Conservation (phyloP, 2,329 filamentous ascomycete species). For the Penicillium sp. region DNA sequence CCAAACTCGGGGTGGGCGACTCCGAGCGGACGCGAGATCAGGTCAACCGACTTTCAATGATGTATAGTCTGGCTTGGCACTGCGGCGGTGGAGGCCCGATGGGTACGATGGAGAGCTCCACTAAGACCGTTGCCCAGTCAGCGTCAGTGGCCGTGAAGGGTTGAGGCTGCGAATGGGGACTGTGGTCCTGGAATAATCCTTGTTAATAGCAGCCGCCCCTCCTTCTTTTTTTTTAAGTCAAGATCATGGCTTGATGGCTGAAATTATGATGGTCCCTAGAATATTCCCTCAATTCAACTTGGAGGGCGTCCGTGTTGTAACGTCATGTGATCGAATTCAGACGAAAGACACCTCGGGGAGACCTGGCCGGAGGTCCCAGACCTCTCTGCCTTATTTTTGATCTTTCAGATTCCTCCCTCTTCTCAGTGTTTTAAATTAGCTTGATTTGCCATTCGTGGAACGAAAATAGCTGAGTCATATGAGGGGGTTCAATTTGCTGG, state of each 20-base stretch:
- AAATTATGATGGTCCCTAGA: slow-evolving; percentile 3
- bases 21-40: slow-evolving; percentile 17
- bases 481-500: slow-evolving; percentile 23
- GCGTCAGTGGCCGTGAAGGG: background rate
- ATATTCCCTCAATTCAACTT: slow-evolving; percentile 4
- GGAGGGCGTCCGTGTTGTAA: slow-evolving; percentile 1
- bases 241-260: background rate
- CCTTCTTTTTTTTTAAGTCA: background rate
- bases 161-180: slow-evolving; percentile 1
- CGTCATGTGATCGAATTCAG: slow-evolving; percentile 8
- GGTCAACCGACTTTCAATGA: slow-evolving; percentile 13
- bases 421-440: background rate
- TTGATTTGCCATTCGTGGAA: background rate
- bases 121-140: background rate
- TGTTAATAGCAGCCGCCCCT: background rate
- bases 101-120: slow-evolving; percentile 15
- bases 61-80: slow-evolving; percentile 21
- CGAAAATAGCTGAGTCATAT: slow-evolving; percentile 4
- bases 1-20: slow-evolving; percentile 19
- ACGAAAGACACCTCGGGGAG: background rate
- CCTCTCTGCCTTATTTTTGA: background rate
- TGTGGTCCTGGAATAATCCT: slow-evolving; percentile 5
- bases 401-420: background rate
- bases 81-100: slow-evolving; percentile 5
- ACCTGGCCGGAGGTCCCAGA: background rate